Base-by-base conservation (phyloP, 148 eudicot species). In the Polygonum aviculare region DNA sequence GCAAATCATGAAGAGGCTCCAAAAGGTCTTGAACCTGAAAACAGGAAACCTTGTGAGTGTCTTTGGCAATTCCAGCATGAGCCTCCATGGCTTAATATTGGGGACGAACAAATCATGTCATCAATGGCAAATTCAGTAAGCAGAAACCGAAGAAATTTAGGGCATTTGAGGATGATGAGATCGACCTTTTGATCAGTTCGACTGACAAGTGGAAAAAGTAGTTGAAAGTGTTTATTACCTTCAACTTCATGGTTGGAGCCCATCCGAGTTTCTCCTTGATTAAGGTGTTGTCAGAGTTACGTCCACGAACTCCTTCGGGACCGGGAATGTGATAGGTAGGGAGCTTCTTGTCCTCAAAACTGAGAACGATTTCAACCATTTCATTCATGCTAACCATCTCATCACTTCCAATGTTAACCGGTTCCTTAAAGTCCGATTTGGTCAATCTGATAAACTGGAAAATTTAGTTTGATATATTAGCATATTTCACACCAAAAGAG, bases 361-460 rank as follows among this genome's bases (percentile, higher is more conserved):
- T 82, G 38, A 87, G 88, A 69, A 94, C 93, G 45, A 90, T 94
- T 82, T 94, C 97, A 45, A 97, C 98, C 98, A 94, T 91, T 84
- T 89, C 95, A 54, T 94, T 94, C 97, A 94, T 94, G 87, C 98
- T 91, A 63, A 94, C 97, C 95, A 91, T 91, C 88, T 94, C 98
- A 78, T 94, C 97, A 77, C 98, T 91, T 94, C 98, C 63, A n/a
- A n/a, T n/a, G n/a, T n/a, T n/a, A n/a, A n/a, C n/a, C n/a, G n/a
- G n/a, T n/a, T n/a, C n/a, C n/a, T 85, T 78, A 80, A 93, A 93
- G 84, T 93, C 98, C 0, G 98, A 93, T 74, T 91, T 92, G 22
- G 97, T 91, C 85, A 94, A 83, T 81, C 98, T 92, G 78, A 50
- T 36, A 11, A 6, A 44, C 72, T 22, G 36, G 36, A 5, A 7